Percentiles rank a stretch among this genome's conserved stretches.
Conservation (phyloP, 2,329 filamentous ascomycete species). For the Xylariaceae sp. region DNA sequence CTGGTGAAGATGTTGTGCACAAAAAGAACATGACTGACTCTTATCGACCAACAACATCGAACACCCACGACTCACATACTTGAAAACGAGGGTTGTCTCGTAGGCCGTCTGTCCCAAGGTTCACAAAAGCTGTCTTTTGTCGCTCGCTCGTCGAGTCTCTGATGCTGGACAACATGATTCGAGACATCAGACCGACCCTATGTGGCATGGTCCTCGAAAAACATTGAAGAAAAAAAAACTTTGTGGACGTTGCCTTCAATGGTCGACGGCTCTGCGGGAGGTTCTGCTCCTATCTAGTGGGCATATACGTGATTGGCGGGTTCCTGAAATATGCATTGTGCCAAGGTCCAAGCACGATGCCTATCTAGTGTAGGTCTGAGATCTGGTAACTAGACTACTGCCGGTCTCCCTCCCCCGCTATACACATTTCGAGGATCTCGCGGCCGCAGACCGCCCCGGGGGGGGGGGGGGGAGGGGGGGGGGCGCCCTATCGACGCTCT, state of each 20-base stretch:
- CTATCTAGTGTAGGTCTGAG: background rate
- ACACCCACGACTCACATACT: too few relatives aligned
- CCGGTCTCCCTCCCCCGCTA: background rate
- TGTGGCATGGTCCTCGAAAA: background rate
- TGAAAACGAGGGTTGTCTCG: too few relatives aligned
- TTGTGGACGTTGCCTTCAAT: too few relatives aligned
- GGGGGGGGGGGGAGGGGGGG: background rate
- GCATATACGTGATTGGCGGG: constrained; percentile 13
- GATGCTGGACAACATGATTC: constrained; percentile 5
- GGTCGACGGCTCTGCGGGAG: background rate
- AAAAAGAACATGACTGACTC: too few relatives aligned
- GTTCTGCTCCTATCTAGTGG: background rate
- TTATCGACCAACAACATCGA: too few relatives aligned
- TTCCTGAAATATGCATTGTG: constrained; percentile 8
- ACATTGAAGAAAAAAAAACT: too few relatives aligned
- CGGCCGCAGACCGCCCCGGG: background rate
- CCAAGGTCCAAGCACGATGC: constrained; percentile 8
- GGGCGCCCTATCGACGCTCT: background rate
- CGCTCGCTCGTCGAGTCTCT: background rate
- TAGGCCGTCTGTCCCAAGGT: background rate
- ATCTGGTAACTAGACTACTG: background rate
- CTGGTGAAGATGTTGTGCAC: too few relatives aligned
- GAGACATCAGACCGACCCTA: constrained; percentile 10
- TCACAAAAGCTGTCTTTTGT: background rate
- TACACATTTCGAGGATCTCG: background rate